Conservation (phyloP, 2,329 filamentous ascomycete genomes). For the Ophiognomonia clavigignenti-juglandacearum region DNA sequence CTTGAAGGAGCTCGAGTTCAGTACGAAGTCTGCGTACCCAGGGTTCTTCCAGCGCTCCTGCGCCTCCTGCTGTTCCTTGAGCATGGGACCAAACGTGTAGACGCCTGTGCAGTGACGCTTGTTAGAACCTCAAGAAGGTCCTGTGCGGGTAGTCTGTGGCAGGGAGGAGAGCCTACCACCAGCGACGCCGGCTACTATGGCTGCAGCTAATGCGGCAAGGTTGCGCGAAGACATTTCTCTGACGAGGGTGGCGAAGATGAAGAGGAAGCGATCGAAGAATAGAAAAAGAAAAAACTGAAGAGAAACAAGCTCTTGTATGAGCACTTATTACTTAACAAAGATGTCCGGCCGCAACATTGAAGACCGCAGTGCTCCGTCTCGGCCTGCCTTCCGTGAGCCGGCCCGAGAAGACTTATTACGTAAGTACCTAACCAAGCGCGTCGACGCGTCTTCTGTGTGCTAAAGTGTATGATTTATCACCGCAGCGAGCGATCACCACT, state of each 20-base stretch:
- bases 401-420: neutral
- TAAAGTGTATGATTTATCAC: neutral
- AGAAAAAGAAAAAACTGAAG: neutral
- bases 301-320: no score
- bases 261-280: neutral
- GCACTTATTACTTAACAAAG: no score
- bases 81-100: slow-evolving; percentile 22
- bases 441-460: neutral
- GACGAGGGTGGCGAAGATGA: neutral
- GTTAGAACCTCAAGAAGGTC: no score
- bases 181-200: slow-evolving; percentile 17
- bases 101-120: slow-evolving; percentile 20
- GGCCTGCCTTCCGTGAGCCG: no score
- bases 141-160: no score
- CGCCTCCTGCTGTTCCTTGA: slow-evolving; percentile 17
- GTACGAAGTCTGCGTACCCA: no score
- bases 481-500: neutral
- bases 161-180: slow-evolving; percentile 19
- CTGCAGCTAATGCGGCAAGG: slow-evolving; percentile 4
- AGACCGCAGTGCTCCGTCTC: no score
- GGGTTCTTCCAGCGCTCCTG: slow-evolving; percentile 3
- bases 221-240: slow-evolving; percentile 14
- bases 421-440: no score
- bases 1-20: no score
- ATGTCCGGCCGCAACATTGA: no score